phyloP scores from a whole-genome alignment of 345 rosid species.

The Toxicodendron radicans region DNA sequence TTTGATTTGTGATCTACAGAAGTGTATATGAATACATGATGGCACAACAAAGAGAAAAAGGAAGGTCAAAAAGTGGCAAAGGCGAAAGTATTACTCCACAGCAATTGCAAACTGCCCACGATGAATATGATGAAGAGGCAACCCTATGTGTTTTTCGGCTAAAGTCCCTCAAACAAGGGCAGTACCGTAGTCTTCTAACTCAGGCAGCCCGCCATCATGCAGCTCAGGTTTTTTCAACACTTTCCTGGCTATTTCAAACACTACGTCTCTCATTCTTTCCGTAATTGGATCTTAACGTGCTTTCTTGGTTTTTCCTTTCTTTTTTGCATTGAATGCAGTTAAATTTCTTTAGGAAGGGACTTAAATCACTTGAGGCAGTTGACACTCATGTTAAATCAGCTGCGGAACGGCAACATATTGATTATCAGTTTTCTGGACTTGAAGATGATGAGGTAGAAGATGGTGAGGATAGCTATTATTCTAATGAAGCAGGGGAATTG shows the following conservation, averaged over 20 bases:
- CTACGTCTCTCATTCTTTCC: slow-evolving; percentile 6
- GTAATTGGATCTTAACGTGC: slow-evolving; percentile 13
- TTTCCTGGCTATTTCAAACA: slow-evolving; percentile 12
- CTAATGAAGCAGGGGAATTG: slow-evolving; percentile 59
- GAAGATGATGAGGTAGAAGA: slow-evolving; percentile 61
- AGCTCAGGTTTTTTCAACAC: slow-evolving; percentile 68
- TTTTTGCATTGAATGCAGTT: slow-evolving; percentile 50
- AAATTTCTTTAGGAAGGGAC: slow-evolving; percentile 76
- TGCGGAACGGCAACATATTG: slow-evolving; percentile 79
- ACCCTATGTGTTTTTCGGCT: slow-evolving; percentile 78
- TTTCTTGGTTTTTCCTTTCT: slow-evolving; percentile 7
- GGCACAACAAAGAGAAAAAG: slow-evolving; percentile 77
- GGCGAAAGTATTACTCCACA: slow-evolving; percentile 53
- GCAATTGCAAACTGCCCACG: slow-evolving; percentile 70
- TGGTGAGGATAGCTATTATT: slow-evolving; percentile 45
- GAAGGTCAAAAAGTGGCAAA: slow-evolving; percentile 72
- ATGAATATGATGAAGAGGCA: slow-evolving; percentile 81
- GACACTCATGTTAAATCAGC: slow-evolving; percentile 64
- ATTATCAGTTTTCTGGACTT: slow-evolving; percentile 68
- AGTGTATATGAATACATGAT: slow-evolving; percentile 68
- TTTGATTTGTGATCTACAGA: slow-evolving; percentile 47
- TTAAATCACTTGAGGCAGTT: slow-evolving; percentile 80
- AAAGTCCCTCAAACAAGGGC: slow-evolving; percentile 94
- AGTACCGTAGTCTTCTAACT: slow-evolving; percentile 84
- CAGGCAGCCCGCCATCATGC: slow-evolving; percentile 96